Percentiles rank a stretch among this genome's conserved stretches.
Conservation (phyloP, 176 grass and related monocot genomes). For the Ampelocalamus luodianensis region DNA sequence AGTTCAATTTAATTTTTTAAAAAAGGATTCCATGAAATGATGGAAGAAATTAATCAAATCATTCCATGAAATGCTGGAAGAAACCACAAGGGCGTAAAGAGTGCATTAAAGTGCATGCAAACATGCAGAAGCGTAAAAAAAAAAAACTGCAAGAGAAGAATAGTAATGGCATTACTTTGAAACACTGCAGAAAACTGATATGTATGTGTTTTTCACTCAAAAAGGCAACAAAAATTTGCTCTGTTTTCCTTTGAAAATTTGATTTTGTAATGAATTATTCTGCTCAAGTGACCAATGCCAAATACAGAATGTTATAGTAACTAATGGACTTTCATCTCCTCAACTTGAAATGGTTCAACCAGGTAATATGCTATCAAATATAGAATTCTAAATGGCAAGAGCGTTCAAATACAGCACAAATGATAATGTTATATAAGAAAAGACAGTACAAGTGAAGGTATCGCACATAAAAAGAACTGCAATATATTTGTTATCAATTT, state of each 20-base stretch:
- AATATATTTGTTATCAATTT: conserved; percentile 19
- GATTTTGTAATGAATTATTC: background rate
- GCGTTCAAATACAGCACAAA: conserved; percentile 20
- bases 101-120: background rate
- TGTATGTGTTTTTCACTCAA: background rate
- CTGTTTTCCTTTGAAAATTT: background rate
- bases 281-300: background rate
- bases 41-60: background rate
- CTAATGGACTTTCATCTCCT: conserved; percentile 13
- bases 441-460: background rate
- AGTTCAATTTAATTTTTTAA: background rate
- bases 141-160: background rate
- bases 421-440: background rate
- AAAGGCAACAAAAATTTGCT: background rate
- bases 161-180: background rate
- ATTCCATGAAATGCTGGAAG: conserved; percentile 17
- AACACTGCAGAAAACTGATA: background rate
- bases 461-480: background rate
- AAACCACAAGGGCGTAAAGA: background rate
- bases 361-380: conserved; percentile 2
- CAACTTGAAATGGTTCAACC: background rate
- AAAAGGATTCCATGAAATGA: background rate
- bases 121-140: background rate
- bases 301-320: background rate
- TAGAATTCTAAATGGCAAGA: background rate